A percentile compares a stretch with the other conserved stretches of the same genome.
Conservation (phyloP, 2,329 filamentous ascomycete species). For the Cladosporium sp. region DNA sequence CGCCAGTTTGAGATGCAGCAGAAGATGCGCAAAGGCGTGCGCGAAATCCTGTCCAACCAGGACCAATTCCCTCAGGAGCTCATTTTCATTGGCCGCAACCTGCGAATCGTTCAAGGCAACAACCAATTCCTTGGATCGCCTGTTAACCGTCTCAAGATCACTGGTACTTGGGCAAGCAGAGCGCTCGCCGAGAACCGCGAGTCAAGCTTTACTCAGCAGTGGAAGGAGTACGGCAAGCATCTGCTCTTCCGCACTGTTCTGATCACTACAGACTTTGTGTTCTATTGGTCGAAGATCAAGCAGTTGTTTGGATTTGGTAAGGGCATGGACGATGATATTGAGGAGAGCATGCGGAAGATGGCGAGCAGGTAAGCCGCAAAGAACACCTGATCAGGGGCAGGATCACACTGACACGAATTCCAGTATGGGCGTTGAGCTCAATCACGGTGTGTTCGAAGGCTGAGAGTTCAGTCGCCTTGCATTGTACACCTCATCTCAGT, state of each 20-base stretch:
- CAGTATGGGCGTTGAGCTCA: constrained; percentile 85
- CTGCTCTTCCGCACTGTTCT: constrained; percentile 77
- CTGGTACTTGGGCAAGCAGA: constrained; percentile 80
- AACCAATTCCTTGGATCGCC: constrained; percentile 87
- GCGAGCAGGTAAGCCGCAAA: constrained; percentile 53
- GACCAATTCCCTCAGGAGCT: constrained; percentile 86
- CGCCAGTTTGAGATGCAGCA: constrained; percentile 76
- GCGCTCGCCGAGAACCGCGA: constrained; percentile 73
- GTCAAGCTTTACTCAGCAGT: constrained; percentile 58
- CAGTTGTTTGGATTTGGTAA: constrained; percentile 73
- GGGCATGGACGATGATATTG: constrained; percentile 93
- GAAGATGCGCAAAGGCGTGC: constrained; percentile 66
- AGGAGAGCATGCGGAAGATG: constrained; percentile 79
- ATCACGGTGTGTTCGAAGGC: constrained; percentile 84
- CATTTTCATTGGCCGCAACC: constrained; percentile 85
- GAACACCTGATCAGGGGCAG: not conserved
- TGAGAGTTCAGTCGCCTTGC: constrained; percentile 39
- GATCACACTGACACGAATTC: not conserved
- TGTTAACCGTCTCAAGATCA: constrained; percentile 89
- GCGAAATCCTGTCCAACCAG: constrained; percentile 77
- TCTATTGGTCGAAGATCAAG: constrained; percentile 73
- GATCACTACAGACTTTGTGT: constrained; percentile 71
- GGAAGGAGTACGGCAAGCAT: constrained; percentile 70
- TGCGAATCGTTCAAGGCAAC: constrained; percentile 89
- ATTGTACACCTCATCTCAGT: too few species aligned